Conservation (phyloP, 257 asterid species). For the Solanum phureja region DNA sequence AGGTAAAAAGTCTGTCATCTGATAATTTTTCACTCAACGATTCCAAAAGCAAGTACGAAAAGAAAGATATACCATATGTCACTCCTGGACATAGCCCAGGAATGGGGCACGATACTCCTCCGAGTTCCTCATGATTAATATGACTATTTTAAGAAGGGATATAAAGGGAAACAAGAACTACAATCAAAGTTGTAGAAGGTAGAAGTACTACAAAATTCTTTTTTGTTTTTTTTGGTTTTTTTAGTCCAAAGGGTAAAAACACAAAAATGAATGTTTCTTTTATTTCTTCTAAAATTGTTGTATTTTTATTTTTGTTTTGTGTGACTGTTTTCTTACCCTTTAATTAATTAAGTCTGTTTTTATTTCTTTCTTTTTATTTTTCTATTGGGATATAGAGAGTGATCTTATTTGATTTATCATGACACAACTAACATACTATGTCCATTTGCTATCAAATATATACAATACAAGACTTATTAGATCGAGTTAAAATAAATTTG, state of each 20-base stretch:
- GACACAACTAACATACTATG: background rate
- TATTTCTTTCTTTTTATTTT: background rate
- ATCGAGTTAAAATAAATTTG: background rate
- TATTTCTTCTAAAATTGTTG: background rate
- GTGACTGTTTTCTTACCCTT: background rate
- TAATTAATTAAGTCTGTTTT: background rate
- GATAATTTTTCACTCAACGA: background rate
- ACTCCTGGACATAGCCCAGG: slow-evolving; percentile 66
- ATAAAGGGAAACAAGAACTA: background rate
- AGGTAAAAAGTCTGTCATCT: background rate
- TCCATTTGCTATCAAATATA: background rate
- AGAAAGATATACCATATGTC: slow-evolving; percentile 40
- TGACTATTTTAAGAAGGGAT: background rate
- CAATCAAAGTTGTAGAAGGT: background rate
- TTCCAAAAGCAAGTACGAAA: slow-evolving; percentile 19
- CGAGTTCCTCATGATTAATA: slow-evolving; percentile 1
- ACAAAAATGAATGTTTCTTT: background rate
- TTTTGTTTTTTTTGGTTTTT: background rate
- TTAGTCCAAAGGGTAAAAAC: background rate
- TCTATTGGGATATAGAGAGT: background rate
- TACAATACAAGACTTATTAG: background rate
- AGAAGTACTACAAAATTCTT: background rate
- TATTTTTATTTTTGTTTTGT: background rate
- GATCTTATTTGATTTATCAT: background rate
- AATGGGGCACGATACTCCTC: slow-evolving; percentile 45